A percentile compares a stretch with the other conserved stretches of the same genome.
Evolutionary conservation across 2,329 filamentous ascomycete species (phyloP).

Genomic region (Metarhizium anisopliae): DNA sequence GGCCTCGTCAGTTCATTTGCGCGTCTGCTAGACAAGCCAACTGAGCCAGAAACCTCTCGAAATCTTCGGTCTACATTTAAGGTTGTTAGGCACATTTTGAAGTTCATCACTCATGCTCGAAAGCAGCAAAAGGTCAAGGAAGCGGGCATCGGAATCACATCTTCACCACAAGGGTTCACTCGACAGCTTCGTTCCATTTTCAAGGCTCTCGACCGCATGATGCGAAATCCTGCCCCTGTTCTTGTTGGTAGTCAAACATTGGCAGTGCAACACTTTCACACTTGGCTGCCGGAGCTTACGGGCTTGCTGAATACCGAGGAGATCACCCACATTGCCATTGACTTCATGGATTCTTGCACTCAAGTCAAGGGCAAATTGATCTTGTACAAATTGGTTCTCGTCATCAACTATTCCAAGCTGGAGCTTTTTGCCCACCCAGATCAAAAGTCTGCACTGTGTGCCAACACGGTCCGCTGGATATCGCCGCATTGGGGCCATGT

Average conservation of each 20-base stretch:
- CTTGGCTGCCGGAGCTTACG: slow-evolving; percentile 87
- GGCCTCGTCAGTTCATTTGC: slow-evolving; percentile 83
- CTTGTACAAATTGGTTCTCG: slow-evolving; percentile 83
- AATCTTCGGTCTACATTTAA: slow-evolving; percentile 89
- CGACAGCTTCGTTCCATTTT: slow-evolving; percentile 81
- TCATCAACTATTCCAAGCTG: slow-evolving; percentile 82
- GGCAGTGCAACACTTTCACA: slow-evolving; percentile 91
- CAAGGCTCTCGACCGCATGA: slow-evolving; percentile 79
- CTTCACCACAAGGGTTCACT: slow-evolving; percentile 63
- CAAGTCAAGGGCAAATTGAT: slow-evolving; percentile 84
- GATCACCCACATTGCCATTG: slow-evolving; percentile 82
- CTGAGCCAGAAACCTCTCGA: slow-evolving; percentile 73
- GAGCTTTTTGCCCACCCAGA: slow-evolving; percentile 74
- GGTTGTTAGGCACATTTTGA: slow-evolving; percentile 84
- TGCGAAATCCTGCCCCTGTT: slow-evolving; percentile 77
- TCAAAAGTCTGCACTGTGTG: slow-evolving; percentile 62
- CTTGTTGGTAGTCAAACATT: slow-evolving; percentile 91
- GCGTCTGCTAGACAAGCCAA: slow-evolving; percentile 70
- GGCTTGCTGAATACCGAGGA: slow-evolving; percentile 71
- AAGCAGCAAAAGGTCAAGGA: slow-evolving; percentile 85
- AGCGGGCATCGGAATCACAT: slow-evolving; percentile 75
- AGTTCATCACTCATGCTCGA: slow-evolving; percentile 86
- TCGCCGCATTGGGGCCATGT: slow-evolving; percentile 84
- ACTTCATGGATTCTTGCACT: slow-evolving; percentile 87
- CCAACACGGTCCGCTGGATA: slow-evolving; percentile 84